These are phyloP conservation scores for Orbilia brochopaga DNA, from an alignment of 2,329 filamentous ascomycete genomes.

Conservation along the genomic window DNA sequence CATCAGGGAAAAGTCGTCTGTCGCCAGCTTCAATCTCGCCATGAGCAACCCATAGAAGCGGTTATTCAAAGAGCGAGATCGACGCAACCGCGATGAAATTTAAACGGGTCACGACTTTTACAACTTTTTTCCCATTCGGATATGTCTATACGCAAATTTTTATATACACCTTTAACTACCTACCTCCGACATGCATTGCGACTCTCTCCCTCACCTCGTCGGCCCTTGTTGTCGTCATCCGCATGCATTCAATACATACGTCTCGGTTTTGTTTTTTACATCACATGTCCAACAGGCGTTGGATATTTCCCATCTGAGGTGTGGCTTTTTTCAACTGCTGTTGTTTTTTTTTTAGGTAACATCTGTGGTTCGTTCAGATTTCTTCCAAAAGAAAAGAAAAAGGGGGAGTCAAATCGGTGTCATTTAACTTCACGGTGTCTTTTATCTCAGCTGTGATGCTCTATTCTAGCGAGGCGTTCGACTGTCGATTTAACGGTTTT, in stretches of 20 bases:
- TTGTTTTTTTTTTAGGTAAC: constrained; percentile 13
- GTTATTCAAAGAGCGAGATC: constrained; percentile 20
- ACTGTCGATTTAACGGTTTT: constrained; percentile 34
- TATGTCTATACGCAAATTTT: neutral
- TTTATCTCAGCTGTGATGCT: constrained; percentile 6
- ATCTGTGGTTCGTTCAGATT: constrained; percentile 26
- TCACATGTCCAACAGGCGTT: constrained; percentile 24
- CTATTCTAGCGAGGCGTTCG: constrained; percentile 44
- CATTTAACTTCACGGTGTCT: constrained; percentile 46
- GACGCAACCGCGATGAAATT: neutral
- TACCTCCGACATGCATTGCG: neutral
- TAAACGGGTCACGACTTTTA: constrained; percentile 14
- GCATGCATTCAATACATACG: constrained; percentile 1
- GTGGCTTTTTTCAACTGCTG: constrained; percentile 8
- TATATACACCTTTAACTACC: constrained; percentile 2
- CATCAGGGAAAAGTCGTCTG: constrained; percentile 58
- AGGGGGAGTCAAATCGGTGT: constrained; percentile 47
- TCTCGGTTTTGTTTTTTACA: constrained; percentile 5
- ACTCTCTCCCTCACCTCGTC: neutral
- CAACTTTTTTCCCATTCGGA: constrained; percentile 1
- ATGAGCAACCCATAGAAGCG: constrained; percentile 48
- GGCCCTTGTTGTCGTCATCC: neutral
- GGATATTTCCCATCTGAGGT: constrained; percentile 12
- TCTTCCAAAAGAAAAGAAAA: constrained; percentile 37
- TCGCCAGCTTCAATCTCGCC: constrained; percentile 52